phyloP scores from a whole-genome alignment of 1,284 basidiomycete species.

The Volvariella surrecta region DNA sequence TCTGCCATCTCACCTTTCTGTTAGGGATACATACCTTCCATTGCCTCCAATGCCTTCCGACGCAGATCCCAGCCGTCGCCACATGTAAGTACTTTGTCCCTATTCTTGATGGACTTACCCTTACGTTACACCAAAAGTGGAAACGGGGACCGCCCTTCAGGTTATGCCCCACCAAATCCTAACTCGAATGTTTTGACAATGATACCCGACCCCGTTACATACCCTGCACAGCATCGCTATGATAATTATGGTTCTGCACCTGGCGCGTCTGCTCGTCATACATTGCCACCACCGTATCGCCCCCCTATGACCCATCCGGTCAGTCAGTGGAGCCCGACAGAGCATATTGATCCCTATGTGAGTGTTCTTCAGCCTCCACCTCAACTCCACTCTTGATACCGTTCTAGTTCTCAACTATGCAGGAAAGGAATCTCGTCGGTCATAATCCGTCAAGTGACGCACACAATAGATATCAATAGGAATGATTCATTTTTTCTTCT shows the following conservation, averaged over 20 bases:
- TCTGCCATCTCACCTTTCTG: slow-evolving; percentile 10
- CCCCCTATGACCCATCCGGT: slow-evolving; percentile 27
- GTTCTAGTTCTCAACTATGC: slow-evolving; percentile 9
- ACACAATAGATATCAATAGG: slow-evolving; percentile 29
- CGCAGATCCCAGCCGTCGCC: slow-evolving; percentile 34
- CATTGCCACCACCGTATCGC: slow-evolving; percentile 30
- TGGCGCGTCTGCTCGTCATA: slow-evolving; percentile 30
- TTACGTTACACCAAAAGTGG: slow-evolving; percentile 8
- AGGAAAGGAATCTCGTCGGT: slow-evolving; percentile 24
- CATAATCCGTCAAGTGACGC: slow-evolving; percentile 24
- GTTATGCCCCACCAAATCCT: slow-evolving; percentile 29
- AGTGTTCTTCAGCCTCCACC: slow-evolving; percentile 19
- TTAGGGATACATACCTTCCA: slow-evolving; percentile 27
- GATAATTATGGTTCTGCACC: slow-evolving; percentile 26
- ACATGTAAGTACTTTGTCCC: slow-evolving; percentile 31
- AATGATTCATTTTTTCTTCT: background rate
- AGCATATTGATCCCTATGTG: slow-evolving; percentile 50
- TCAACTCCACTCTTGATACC: background rate
- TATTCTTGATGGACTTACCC: slow-evolving; percentile 7
- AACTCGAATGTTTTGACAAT: slow-evolving; percentile 38
- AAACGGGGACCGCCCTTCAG: slow-evolving; percentile 22
- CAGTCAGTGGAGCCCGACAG: slow-evolving; percentile 34
- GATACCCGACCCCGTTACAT: slow-evolving; percentile 50
- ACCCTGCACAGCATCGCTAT: slow-evolving; percentile 40
- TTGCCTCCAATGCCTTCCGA: slow-evolving; percentile 33